Base-by-base conservation (phyloP, 495 filamentous ascomycete genomes). In the Beverwykella pulmonaria region DNA sequence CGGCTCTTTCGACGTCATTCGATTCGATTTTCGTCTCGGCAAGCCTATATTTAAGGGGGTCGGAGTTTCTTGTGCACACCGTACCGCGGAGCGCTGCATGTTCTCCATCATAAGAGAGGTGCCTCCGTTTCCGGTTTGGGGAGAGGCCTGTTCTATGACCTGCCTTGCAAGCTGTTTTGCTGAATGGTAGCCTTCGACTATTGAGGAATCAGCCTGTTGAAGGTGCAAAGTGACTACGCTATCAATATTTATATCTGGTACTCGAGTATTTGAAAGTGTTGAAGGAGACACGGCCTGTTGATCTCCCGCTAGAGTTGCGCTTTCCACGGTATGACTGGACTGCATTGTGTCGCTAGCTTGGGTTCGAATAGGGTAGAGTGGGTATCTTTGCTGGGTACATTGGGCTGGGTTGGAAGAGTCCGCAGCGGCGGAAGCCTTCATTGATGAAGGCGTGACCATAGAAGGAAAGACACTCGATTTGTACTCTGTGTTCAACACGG, bases 181-280 rank as follows among this genome's bases (percentile, higher is more conserved):
- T 30, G 61, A 56, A 15, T 34, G 61, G 27, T 65, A 57, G 39
- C 61, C 61, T 52, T 50, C 52, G 15, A 49, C 15, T 19, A 57
- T 48, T 1, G 25, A 36, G 19, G 26, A 36, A 36, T 65, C 20
- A 12, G 34, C 61, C 9, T 63, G 14, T 25, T 29, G 22, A 17
- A 49, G 4, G 12, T 65, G 14, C 6, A 61, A 5, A 17, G 26
- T 32, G 22, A 10, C 26, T 12, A 44, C 12, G 25, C n/a, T 34
- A 26, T 1, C 14, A 6, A 29, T 25, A 8, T n/a, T 20, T 17
- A 5, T 14, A 10, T 4, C 2, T 20, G 44, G 12, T 5, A 19
- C 26, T 23, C 22, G 58, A 32, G 46, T 8, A 27, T 52, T 4
- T 23, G 27, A 32, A n/a, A 12, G 26, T 61, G 44, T 50, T 19